phyloP scores from a whole-genome alignment of 495 filamentous ascomycete species.

The Penicillium ochrochloron region DNA sequence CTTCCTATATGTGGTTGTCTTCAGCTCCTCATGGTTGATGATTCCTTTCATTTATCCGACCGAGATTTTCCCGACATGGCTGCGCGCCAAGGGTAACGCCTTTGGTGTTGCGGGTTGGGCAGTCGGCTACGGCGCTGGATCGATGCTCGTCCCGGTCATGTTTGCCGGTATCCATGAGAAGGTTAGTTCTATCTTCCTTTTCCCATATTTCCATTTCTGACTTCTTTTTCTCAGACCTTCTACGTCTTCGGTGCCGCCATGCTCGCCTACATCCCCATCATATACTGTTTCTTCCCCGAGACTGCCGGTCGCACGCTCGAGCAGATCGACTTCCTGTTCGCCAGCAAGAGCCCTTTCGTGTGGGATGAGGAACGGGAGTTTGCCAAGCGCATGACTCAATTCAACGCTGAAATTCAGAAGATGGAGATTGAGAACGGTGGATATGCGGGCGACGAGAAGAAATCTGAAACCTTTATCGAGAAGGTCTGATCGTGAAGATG shows the following conservation, averaged over 20 bases:
- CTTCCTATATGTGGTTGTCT: conserved; percentile 57
- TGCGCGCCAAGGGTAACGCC: conserved; percentile 66
- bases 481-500: conserved; percentile 11
- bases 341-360: conserved; percentile 28
- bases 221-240: conserved; percentile 31
- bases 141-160: conserved; percentile 22
- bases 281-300: conserved; percentile 44
- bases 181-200: conserved; percentile 17
- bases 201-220: conserved; percentile 6
- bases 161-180: conserved; percentile 54
- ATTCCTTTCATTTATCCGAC: conserved; percentile 67
- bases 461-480: conserved; percentile 15
- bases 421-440: conserved; percentile 15
- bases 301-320: conserved; percentile 48
- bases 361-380: conserved; percentile 21
- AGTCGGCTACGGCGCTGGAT: conserved; percentile 43
- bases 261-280: conserved; percentile 52
- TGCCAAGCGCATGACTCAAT: conserved; percentile 18
- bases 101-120: conserved; percentile 64
- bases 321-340: conserved; percentile 49
- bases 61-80: conserved; percentile 66
- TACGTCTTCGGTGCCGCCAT: conserved; percentile 62
- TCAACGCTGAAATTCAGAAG: conserved; percentile 22
- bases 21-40: conserved; percentile 56
- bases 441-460: conserved; percentile 15